Evolutionary conservation across 108 stramenopile genomes (phyloP).

Genomic region (Poteriospumella lacustris): DNA sequence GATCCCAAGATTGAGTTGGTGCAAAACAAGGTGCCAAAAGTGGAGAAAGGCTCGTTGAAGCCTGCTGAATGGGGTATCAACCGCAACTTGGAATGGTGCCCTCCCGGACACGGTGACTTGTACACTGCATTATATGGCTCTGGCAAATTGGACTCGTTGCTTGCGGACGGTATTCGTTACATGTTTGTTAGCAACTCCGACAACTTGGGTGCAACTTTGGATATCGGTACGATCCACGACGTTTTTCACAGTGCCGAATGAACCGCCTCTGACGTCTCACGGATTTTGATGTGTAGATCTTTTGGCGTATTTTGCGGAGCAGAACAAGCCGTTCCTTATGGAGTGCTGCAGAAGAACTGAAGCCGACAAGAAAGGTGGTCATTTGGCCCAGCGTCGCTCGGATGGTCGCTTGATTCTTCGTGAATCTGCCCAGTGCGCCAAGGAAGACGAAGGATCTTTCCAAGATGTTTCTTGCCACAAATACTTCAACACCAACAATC

Average conservation of each 20-base stretch:
- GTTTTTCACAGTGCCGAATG: too few relatives aligned
- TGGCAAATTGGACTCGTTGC: constrained; percentile 81
- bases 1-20: constrained; percentile 96
- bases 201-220: constrained; percentile 97
- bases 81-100: constrained; percentile 95
- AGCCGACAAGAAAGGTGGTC: constrained; percentile 98
- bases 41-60: constrained; percentile 71
- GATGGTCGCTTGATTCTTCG: constrained; percentile 88
- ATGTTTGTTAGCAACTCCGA: constrained; percentile 99
- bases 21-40: constrained; percentile 97
- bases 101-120: constrained; percentile 99
- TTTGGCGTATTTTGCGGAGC: constrained; percentile 29
- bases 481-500: constrained; percentile 99
- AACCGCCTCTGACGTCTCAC: too few relatives aligned
- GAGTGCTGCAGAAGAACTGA: constrained; percentile 91
- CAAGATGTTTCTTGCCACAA: constrained; percentile 88
- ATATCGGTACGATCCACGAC: constrained; percentile 48
- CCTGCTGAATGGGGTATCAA: constrained; percentile 59
- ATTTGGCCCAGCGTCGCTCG: constrained; percentile 79
- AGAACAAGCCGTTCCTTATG: constrained; percentile 92
- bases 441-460: constrained; percentile 87
- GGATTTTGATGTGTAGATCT: neutral
- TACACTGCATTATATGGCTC: constrained; percentile 95
- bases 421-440: constrained; percentile 95
- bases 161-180: constrained; percentile 91